Conservation (phyloP, 2,329 filamentous ascomycete species). For the Shiraia bambusicola region DNA sequence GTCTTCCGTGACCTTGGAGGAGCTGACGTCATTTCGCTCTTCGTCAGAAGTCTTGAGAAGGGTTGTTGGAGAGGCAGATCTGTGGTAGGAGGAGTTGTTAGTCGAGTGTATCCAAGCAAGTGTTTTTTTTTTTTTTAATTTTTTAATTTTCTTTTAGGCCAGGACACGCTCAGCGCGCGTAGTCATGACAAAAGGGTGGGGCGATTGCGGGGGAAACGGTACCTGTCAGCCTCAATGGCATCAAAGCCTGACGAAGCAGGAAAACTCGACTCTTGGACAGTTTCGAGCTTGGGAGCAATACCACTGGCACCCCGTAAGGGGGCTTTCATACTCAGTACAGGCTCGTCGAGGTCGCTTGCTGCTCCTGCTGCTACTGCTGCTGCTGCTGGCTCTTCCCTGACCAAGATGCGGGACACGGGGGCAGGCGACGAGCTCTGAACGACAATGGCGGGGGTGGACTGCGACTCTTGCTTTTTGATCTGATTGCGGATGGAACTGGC, state of each 20-base stretch:
- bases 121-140: conserved; percentile 16
- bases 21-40: conserved; percentile 48
- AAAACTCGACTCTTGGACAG: conserved; percentile 86
- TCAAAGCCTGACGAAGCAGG: conserved; percentile 62
- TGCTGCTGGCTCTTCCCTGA: conserved; percentile 26
- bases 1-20: conserved; percentile 52
- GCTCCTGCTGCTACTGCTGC: too few species aligned
- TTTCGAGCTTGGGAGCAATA: conserved; percentile 69
- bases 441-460: conserved; percentile 47
- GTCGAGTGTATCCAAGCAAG: conserved; percentile 13
- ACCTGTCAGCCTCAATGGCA: conserved; percentile 37
- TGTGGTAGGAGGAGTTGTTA: conserved; percentile 23
- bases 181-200: conserved; percentile 32
- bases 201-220: conserved; percentile 29
- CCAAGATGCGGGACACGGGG: conserved; percentile 33
- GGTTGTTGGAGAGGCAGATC: conserved; percentile 15
- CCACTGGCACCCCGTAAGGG: conserved; percentile 59
- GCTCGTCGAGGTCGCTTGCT: conserved; percentile 42
- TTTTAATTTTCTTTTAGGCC: conserved; percentile 15
- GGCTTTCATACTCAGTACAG: conserved; percentile 43
- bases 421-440: conserved; percentile 50
- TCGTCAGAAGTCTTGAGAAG: conserved; percentile 33
- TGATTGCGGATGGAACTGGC: conserved; percentile 47
- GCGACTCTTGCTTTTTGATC: conserved; percentile 31
- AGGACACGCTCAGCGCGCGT: conserved; percentile 18